phyloP scores from a whole-genome alignment of 352 stramenopile genomes.

The Discostella stelligera region DNA sequence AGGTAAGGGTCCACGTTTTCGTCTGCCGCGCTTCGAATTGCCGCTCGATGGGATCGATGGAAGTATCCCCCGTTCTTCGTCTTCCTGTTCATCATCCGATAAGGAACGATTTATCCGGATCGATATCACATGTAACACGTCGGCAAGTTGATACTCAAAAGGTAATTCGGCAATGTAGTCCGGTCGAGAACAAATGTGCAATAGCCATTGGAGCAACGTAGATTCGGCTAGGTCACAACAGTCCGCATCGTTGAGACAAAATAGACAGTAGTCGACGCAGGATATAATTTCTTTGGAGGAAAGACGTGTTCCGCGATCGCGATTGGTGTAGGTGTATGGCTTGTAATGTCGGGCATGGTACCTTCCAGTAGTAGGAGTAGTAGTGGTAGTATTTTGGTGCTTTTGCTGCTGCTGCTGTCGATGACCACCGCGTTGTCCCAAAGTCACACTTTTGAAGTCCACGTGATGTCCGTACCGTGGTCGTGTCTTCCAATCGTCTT shows the following conservation, averaged over 20 bases:
- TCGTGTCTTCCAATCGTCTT: conserved; percentile 50
- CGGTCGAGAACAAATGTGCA: conserved; percentile 54
- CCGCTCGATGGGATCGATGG: background rate
- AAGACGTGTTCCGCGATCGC: conserved; percentile 34
- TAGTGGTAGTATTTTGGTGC: background rate
- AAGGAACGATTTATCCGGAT: conserved; percentile 32
- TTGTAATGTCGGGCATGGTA: conserved; percentile 42
- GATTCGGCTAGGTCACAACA: conserved; percentile 39
- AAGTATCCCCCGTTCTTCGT: conserved; percentile 7
- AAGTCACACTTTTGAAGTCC: conserved; percentile 2
- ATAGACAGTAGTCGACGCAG: conserved; percentile 62
- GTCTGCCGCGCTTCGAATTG: background rate
- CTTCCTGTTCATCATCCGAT: background rate
- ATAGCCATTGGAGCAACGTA: conserved; percentile 65
- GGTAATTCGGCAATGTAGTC: conserved; percentile 67
- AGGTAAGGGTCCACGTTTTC: conserved; percentile 1
- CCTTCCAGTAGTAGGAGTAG: conserved; percentile 14
- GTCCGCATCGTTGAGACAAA: conserved; percentile 59
- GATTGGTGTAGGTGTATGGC: conserved; percentile 16
- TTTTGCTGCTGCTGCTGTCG: background rate
- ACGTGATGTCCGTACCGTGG: conserved; percentile 49
- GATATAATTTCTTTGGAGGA: conserved; percentile 53
- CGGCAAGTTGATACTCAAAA: conserved; percentile 38
- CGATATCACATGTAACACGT: conserved; percentile 58
- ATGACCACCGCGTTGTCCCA: background rate